Evolutionary conservation across 2,329 filamentous ascomycete species (phyloP), one percentile per base, ranked within the genome.

Genomic region (Penicillium sp.): DNA sequence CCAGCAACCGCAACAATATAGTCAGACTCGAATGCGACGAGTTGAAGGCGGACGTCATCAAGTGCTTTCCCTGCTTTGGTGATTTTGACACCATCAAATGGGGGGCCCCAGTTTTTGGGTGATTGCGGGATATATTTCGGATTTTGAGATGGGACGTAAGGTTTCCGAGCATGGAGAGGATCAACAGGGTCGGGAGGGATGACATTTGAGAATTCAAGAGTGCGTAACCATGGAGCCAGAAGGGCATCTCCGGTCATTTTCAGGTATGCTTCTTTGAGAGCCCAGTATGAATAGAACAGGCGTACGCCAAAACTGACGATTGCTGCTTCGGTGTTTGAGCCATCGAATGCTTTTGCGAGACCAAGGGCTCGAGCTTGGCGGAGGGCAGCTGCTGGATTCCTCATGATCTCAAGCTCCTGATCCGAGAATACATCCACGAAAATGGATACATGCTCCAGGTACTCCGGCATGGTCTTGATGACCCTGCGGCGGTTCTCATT

Each of bases 221-320:
- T 77, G 54, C 79, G 78, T 33, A 88, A 74, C 86, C 85, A 88
- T 2, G 78, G 76, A 1, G 85, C 86, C 8, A 88, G 74, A 19
- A 88, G 72, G 0, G 84, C 86, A 67, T 88, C 85, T 7, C 86
- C 86, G 4, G 84, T 84, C 67, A 88, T 83, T 74, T 88, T 88
- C 68, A 88, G 83, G 70, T 87, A 88, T 1, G 86, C 84, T 67
- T 88, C 86, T 67, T 88, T 88, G 55, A 86, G 80, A 63, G 82
- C 84, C 82, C 85, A 88, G 66, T 83, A 86, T 0, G 85, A 81
- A 62, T 87, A 88, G 68, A 88, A 88, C 1, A 84, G 76, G 0
- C 86, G 77, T 21, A 87, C 69, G 49, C 86, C 84, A 19, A 82
- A 80, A 35, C 78, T n/a, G 85, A 78, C 42, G 80, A 63, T 67